A percentile compares a stretch with the other conserved stretches of the same genome.
These are phyloP conservation scores for Gymnopilus junonius DNA, from an alignment of 768 basidiomycete species.

Conservation along the genomic window DNA sequence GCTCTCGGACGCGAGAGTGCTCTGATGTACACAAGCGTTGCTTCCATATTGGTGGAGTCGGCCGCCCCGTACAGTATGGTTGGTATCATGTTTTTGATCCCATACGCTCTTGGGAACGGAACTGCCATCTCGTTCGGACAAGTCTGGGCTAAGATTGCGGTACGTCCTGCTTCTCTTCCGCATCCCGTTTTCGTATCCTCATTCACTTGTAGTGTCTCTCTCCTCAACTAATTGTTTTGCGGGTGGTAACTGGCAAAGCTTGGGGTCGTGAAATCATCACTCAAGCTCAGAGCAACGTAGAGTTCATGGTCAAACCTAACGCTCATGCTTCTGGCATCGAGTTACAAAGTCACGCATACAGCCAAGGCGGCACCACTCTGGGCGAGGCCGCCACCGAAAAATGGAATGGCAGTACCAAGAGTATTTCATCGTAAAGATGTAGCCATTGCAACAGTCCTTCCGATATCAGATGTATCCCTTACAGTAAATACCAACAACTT, in stretches of 20 bases:
- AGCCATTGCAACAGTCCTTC: background rate
- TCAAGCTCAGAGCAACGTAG: conserved; percentile 25
- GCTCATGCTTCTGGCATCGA: conserved; percentile 23
- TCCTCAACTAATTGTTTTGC: conserved; percentile 29
- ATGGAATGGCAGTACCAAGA: conserved; percentile 25
- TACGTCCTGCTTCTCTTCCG: conserved; percentile 25
- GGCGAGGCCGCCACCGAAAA: conserved; percentile 22
- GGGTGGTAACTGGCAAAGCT: conserved; percentile 27
- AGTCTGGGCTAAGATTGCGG: conserved; percentile 46
- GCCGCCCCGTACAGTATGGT: conserved; percentile 43
- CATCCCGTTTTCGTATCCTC: background rate
- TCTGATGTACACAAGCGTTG: conserved; percentile 40
- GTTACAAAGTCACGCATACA: conserved; percentile 22
- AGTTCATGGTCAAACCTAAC: conserved; percentile 20
- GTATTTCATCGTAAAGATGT: conserved; percentile 12
- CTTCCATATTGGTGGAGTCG: conserved; percentile 42
- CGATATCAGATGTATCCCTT: background rate
- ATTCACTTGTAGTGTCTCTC: conserved; percentile 22
- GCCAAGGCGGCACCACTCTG: conserved; percentile 24
- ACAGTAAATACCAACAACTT: background rate
- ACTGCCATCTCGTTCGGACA: conserved; percentile 41
- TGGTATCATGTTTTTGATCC: conserved; percentile 42
- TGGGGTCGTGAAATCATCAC: conserved; percentile 28
- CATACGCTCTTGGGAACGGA: conserved; percentile 38
- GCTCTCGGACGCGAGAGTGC: conserved; percentile 34